A percentile compares a stretch with the other conserved stretches of the same genome.
phyloP scores from a whole-genome alignment of 2,329 filamentous ascomycete species.

The Scedosporium dehoogii region DNA sequence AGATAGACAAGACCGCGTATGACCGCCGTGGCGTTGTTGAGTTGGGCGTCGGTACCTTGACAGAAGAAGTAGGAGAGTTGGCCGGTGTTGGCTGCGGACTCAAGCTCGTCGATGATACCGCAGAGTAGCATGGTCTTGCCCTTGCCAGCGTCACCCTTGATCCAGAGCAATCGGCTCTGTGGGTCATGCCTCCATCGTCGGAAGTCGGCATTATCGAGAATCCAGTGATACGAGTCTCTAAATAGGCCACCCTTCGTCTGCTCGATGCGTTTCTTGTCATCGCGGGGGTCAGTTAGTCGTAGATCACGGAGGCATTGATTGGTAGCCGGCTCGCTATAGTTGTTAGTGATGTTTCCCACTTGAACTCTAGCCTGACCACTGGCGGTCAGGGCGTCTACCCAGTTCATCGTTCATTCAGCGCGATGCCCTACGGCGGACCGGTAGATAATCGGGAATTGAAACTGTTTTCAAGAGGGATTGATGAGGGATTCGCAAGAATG shows the following conservation, averaged over 20 bases:
- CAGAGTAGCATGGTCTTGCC: slow-evolving; percentile 33
- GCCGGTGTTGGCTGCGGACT: neutral
- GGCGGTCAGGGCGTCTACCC: no score
- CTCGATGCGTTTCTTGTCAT: slow-evolving; percentile 22
- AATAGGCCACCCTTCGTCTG: slow-evolving; percentile 15
- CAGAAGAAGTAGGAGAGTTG: slow-evolving; percentile 29
- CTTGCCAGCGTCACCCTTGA: slow-evolving; percentile 27
- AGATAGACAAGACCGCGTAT: slow-evolving; percentile 31
- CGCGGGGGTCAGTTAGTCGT: slow-evolving; percentile 16
- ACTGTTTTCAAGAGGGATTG: no score
- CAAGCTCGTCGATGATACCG: slow-evolving; percentile 22
- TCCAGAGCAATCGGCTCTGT: slow-evolving; percentile 21
- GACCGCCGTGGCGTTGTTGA: slow-evolving; percentile 28
- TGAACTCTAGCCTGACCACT: no score
- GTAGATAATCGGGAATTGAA: no score
- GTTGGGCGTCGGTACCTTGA: slow-evolving; percentile 22
- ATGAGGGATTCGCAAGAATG: no score
- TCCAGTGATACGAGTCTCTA: slow-evolving; percentile 20
- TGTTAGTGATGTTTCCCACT: no score
- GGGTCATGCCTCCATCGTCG: slow-evolving; percentile 14
- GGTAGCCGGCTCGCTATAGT: no score
- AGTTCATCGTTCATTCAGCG: no score
- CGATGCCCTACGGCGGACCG: no score
- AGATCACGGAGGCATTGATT: neutral
- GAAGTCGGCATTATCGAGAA: slow-evolving; percentile 17